phyloP scores from a whole-genome alignment of 176 grass and related monocot genomes.

The Ensete glaucum region DNA sequence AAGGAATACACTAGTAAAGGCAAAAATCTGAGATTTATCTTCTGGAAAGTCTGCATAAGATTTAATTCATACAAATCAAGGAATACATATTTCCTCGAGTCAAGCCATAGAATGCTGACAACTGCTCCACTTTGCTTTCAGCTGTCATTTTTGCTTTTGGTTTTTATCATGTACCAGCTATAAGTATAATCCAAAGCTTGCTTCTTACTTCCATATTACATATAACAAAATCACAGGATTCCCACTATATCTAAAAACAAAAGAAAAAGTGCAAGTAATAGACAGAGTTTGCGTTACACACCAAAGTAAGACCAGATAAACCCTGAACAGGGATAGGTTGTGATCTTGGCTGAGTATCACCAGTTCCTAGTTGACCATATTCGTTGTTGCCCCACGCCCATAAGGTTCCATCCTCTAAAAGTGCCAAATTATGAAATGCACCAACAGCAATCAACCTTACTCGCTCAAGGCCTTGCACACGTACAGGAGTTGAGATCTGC shows the following conservation, averaged over 20 bases:
- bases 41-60: no score
- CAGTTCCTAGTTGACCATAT: slow-evolving; percentile 84
- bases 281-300: slow-evolving; percentile 25
- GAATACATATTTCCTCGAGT: no score
- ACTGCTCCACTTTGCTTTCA: no score
- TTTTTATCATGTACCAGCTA: no score
- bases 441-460: slow-evolving; percentile 87
- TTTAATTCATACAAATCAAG: no score
- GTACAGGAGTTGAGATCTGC: slow-evolving; percentile 85
- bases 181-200: background rate
- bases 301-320: slow-evolving; percentile 63
- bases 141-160: no score
- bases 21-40: no score
- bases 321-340: slow-evolving; percentile 67
- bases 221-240: background rate
- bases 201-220: background rate
- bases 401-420: slow-evolving; percentile 63
- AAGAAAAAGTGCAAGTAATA: background rate
- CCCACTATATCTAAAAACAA: background rate
- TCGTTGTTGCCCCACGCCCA: slow-evolving; percentile 99
- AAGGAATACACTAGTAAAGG: no score
- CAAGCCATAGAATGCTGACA: no score
- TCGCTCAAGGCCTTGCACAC: slow-evolving; percentile 76
- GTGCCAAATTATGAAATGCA: slow-evolving; percentile 97
- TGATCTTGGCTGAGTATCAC: slow-evolving; percentile 91